phyloP scores from a whole-genome alignment of 2,329 filamentous ascomycete species.

The Fusarium sp. region DNA sequence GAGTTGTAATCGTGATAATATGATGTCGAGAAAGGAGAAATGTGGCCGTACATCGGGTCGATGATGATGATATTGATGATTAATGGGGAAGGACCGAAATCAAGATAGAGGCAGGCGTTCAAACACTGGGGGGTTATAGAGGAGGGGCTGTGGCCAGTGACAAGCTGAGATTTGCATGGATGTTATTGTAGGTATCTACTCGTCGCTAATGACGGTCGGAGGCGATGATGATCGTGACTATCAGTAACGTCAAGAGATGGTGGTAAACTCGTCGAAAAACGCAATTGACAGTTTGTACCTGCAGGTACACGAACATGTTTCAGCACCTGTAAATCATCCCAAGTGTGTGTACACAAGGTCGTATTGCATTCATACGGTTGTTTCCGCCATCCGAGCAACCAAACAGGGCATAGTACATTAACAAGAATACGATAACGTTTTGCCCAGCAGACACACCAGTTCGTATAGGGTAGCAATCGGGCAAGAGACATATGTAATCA shows the following conservation, averaged over 20 bases:
- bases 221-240: slow-evolving; percentile 27
- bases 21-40: not conserved
- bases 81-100: not conserved
- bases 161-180: not conserved
- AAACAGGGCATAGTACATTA: slow-evolving; percentile 9
- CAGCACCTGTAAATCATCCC: not conserved
- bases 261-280: not conserved
- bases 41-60: not conserved
- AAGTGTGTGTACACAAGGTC: not conserved
- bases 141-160: slow-evolving; percentile 21
- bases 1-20: slow-evolving; percentile 1
- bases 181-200: slow-evolving; percentile 9
- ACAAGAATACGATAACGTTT: slow-evolving; percentile 21
- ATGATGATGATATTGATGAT: not conserved
- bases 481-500: not conserved
- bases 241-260: slow-evolving; percentile 3
- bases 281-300: slow-evolving; percentile 15
- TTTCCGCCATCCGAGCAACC: slow-evolving; percentile 1
- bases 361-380: not conserved
- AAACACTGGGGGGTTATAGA: not conserved
- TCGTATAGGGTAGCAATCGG: slow-evolving; percentile 26
- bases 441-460: not conserved
- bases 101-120: not conserved
- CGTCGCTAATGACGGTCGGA: not conserved
- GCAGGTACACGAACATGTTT: slow-evolving; percentile 11